A percentile compares a stretch with the other conserved stretches of the same genome.
These are phyloP conservation scores for Rhizopus sp. DNA, from an alignment of 371 early-diverging fungal species.

Conservation along the genomic window DNA sequence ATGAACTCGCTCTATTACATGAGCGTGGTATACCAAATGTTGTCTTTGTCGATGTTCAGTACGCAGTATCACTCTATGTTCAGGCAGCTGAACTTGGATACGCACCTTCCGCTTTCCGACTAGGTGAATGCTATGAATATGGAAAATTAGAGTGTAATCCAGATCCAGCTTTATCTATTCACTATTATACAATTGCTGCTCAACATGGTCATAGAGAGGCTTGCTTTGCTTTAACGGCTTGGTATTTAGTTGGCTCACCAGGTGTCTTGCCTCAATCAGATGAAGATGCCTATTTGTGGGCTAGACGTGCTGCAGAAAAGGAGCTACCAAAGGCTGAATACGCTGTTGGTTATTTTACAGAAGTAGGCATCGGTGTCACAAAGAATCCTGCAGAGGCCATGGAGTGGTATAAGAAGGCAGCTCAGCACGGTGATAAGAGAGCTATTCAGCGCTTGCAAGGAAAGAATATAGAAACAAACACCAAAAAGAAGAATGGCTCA, in stretches of 20 bases:
- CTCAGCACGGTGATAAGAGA: conserved; percentile 80
- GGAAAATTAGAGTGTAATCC: conserved; percentile 68
- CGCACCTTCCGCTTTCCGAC: conserved; percentile 72
- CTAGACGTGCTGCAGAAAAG: conserved; percentile 83
- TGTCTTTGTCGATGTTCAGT: conserved; percentile 73
- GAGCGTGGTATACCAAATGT: conserved; percentile 72
- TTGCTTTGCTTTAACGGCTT: conserved; percentile 85
- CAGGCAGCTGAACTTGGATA: conserved; percentile 81
- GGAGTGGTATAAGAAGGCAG: conserved; percentile 83
- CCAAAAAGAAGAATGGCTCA: conserved; percentile 43
- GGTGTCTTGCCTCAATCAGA: conserved; percentile 83
- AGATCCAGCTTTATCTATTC: conserved; percentile 71
- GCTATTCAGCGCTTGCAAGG: conserved; percentile 67
- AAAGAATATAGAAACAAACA: conserved; percentile 35
- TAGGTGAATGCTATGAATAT: conserved; percentile 83
- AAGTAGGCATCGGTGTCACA: conserved; percentile 77
- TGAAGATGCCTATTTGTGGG: conserved; percentile 88
- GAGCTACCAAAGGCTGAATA: conserved; percentile 87
- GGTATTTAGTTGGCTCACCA: conserved; percentile 86
- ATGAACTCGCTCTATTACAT: conserved; percentile 76
- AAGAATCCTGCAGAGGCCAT: conserved; percentile 72
- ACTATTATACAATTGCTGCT: conserved; percentile 80
- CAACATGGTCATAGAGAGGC: conserved; percentile 91
- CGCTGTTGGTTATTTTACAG: conserved; percentile 85
- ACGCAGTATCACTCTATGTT: conserved; percentile 71